Percentiles rank a stretch among this genome's conserved stretches.
Evolutionary conservation across 768 basidiomycete species (phyloP).

Genomic region (Trametes meyenii): DNA sequence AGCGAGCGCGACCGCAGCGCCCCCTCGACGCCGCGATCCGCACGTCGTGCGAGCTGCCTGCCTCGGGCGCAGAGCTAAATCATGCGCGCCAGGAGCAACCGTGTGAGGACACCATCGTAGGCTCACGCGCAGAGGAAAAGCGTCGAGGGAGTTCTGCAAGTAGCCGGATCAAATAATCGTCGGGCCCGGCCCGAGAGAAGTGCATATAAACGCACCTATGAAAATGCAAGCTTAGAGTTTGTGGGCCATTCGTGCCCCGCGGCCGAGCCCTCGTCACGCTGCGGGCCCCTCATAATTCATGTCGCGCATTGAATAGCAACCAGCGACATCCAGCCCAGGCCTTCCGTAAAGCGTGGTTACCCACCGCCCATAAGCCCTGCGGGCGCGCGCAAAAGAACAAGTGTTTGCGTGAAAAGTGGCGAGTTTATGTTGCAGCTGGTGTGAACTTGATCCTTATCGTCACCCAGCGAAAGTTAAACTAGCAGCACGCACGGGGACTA

Average conservation of each 20-base stretch:
- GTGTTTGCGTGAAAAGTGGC: background rate
- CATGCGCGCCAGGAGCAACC: background rate
- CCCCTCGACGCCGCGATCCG: background rate
- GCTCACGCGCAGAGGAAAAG: background rate
- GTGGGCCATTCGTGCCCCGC: background rate
- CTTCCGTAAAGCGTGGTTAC: constrained; percentile 15
- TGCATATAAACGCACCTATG: constrained; percentile 7
- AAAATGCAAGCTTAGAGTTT: constrained; percentile 3
- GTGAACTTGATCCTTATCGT: constrained; percentile 4
- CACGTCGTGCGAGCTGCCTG: background rate
- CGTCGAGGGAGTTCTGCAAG: constrained; percentile 6
- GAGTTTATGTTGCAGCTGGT: constrained; percentile 6
- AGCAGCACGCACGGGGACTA: background rate
- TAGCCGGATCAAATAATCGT: constrained; percentile 5
- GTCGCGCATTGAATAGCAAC: background rate
- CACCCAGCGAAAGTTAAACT: background rate
- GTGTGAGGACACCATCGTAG: too few species aligned
- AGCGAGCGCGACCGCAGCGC: background rate
- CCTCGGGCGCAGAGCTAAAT: background rate
- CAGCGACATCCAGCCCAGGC: background rate
- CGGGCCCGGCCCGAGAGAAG: constrained; percentile 17
- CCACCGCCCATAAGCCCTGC: constrained; percentile 1
- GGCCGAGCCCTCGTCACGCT: background rate
- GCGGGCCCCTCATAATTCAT: background rate
- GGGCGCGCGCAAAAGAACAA: background rate